phyloP scores from a whole-genome alignment of 2,329 filamentous ascomycete genomes.

The Parastagonospora nodorum region DNA sequence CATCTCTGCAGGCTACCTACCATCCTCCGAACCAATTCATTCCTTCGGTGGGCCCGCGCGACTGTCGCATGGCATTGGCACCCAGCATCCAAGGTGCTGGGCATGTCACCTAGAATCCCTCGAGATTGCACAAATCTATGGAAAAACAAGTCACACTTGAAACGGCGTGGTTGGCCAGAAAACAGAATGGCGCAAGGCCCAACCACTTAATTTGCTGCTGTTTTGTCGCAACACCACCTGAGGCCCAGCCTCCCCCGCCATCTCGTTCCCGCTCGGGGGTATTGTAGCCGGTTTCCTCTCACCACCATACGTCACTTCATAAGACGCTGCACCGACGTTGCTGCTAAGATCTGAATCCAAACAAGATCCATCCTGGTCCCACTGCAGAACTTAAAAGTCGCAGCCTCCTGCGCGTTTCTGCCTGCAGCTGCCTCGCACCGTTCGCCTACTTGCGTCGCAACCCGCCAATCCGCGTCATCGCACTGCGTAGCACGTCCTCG shows the following conservation, averaged over 20 bases:
- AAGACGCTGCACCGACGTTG: constrained; percentile 9
- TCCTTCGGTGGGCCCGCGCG: no score
- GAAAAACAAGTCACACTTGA: no score
- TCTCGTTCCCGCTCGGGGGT: constrained; percentile 8
- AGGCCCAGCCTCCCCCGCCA: constrained; percentile 32
- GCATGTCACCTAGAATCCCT: background rate
- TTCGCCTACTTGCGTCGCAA: constrained; percentile 14
- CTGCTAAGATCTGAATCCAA: constrained; percentile 17
- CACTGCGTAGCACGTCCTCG: constrained; percentile 8
- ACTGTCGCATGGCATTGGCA: no score
- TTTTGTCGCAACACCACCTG: no score
- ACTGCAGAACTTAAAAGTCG: constrained; percentile 20
- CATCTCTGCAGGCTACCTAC: background rate
- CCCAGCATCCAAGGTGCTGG: background rate
- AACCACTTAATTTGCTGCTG: constrained; percentile 21
- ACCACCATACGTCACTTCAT: constrained; percentile 29
- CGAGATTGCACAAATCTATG: background rate
- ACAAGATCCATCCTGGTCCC: constrained; percentile 16
- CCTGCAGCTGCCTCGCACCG: constrained; percentile 12
- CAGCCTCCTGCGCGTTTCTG: constrained; percentile 12
- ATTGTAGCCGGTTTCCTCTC: constrained; percentile 21
- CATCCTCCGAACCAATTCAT: background rate
- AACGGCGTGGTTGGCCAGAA: constrained; percentile 13
- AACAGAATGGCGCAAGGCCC: constrained; percentile 17
- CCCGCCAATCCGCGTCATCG: constrained; percentile 5